Percentiles rank a stretch among this genome's conserved stretches.
Conservation (phyloP, 2,329 filamentous ascomycete genomes). For the Trichoderma simmonsii region DNA sequence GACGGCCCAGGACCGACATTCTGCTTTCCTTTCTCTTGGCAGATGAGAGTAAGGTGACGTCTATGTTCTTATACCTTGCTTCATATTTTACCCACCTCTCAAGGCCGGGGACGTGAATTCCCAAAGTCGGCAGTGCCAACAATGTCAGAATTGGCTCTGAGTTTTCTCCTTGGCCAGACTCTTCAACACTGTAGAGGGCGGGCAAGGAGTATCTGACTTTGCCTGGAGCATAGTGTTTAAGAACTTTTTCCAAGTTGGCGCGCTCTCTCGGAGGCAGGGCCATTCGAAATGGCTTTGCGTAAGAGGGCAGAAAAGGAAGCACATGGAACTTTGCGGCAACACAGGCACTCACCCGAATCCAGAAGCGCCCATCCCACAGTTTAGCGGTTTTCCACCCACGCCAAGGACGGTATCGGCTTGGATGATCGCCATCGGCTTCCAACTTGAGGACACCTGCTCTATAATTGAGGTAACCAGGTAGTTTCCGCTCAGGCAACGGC, state of each 20-base stretch:
- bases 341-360: constrained; percentile 50
- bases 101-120: constrained; percentile 44
- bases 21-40: constrained; percentile 16
- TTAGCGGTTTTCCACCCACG: constrained; percentile 32
- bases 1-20: neutral
- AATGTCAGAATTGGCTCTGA: constrained; percentile 36
- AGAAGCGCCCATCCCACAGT: constrained; percentile 61
- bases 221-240: constrained; percentile 50
- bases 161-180: neutral
- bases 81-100: constrained; percentile 50
- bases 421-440: constrained; percentile 14
- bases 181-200: constrained; percentile 48
- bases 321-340: constrained; percentile 42
- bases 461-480: constrained; percentile 26
- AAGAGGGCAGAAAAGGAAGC: constrained; percentile 43
- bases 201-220: constrained; percentile 56
- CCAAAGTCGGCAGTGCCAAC: constrained; percentile 53
- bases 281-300: constrained; percentile 48
- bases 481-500: constrained; percentile 30
- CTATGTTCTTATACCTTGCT: constrained; percentile 49
- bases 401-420: constrained; percentile 25
- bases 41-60: constrained; percentile 37
- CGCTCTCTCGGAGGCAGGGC: constrained; percentile 36
- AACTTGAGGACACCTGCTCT: neutral
- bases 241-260: constrained; percentile 38